Conservation (phyloP, 1,139 yeast species). For the Citeromyces siamensis region DNA sequence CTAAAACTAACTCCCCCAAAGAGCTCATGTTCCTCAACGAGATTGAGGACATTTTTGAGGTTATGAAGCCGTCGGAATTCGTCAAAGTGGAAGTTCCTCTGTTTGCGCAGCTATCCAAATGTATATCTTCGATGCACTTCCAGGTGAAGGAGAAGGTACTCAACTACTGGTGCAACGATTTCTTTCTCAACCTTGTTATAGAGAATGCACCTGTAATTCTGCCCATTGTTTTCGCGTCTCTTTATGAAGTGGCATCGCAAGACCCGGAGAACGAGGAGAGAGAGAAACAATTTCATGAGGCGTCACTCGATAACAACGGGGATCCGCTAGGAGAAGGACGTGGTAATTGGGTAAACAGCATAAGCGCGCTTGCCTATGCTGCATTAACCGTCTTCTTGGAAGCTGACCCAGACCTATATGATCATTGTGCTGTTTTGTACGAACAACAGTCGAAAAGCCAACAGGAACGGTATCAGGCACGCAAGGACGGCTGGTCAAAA, state of each 20-base stretch:
- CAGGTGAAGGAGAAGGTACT: constrained; percentile 95
- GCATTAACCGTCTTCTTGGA: constrained; percentile 92
- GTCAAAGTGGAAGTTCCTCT: constrained; percentile 86
- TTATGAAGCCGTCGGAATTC: constrained; percentile 89
- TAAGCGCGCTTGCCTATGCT: constrained; percentile 81
- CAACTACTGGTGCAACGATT: constrained; percentile 92
- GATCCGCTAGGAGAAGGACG: constrained; percentile 9
- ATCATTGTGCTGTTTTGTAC: constrained; percentile 81
- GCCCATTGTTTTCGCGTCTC: constrained; percentile 84
- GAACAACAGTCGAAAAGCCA: constrained; percentile 24
- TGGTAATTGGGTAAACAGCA: constrained; percentile 75
- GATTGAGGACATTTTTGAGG: constrained; percentile 93
- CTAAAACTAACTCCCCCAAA: constrained; percentile 88
- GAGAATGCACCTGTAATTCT: constrained; percentile 84
- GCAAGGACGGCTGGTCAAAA: not conserved
- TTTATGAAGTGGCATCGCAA: constrained; percentile 60
- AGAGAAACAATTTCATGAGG: constrained; percentile 15
- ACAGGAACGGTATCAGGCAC: constrained; percentile 2
- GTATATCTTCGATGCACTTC: constrained; percentile 92
- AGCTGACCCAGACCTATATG: constrained; percentile 82
- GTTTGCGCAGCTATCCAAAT: constrained; percentile 87
- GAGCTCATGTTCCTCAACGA: constrained; percentile 95
- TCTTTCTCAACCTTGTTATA: constrained; percentile 78
- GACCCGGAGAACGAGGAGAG: constrained; percentile 31
- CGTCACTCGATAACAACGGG: constrained; percentile 34